These are phyloP conservation scores for Trypanosoma platydactyli DNA, from an alignment of 208 protist genomes.

Conservation along the genomic window DNA sequence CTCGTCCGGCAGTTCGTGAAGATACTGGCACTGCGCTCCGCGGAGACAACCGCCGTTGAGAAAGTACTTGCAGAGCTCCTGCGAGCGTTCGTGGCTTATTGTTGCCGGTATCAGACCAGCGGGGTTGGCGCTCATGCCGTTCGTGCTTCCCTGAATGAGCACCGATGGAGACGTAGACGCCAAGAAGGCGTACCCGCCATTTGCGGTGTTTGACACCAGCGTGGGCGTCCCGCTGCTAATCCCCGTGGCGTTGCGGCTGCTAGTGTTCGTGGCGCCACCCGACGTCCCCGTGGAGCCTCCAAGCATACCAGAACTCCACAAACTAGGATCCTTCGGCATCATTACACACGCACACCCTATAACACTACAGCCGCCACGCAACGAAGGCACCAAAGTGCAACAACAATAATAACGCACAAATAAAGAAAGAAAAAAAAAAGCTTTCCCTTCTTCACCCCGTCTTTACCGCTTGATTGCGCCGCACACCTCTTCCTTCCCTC, in stretches of 20 bases:
- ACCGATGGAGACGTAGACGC: constrained; percentile 22
- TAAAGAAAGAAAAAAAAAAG: constrained; percentile 2
- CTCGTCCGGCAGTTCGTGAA: constrained; percentile 88
- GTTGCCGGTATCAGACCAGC: constrained; percentile 36
- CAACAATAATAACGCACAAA: constrained; percentile 4
- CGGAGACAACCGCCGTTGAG: constrained; percentile 88
- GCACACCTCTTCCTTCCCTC: neutral
- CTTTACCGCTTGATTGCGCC: neutral
- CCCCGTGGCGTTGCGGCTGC: constrained; percentile 9
- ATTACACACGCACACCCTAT: constrained; percentile 8
- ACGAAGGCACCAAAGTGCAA: neutral
- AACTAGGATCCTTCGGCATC: constrained; percentile 24
- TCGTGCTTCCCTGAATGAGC: constrained; percentile 17
- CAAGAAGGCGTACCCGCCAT: constrained; percentile 32
- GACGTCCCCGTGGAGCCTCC: constrained; percentile 13
- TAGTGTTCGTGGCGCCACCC: constrained; percentile 7
- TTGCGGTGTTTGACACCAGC: neutral
- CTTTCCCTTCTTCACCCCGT: no score
- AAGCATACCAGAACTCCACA: constrained; percentile 22
- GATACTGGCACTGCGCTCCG: constrained; percentile 71
- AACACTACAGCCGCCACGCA: no score
- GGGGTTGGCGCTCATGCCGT: constrained; percentile 15
- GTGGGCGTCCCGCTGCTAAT: neutral
- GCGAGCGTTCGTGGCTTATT: constrained; percentile 59
- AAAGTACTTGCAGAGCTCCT: constrained; percentile 90